A percentile compares a stretch with the other conserved stretches of the same genome.
These are phyloP conservation scores for Pseudogymnoascus sp. DNA, from an alignment of 2,329 filamentous ascomycete genomes.

Conservation along the genomic window DNA sequence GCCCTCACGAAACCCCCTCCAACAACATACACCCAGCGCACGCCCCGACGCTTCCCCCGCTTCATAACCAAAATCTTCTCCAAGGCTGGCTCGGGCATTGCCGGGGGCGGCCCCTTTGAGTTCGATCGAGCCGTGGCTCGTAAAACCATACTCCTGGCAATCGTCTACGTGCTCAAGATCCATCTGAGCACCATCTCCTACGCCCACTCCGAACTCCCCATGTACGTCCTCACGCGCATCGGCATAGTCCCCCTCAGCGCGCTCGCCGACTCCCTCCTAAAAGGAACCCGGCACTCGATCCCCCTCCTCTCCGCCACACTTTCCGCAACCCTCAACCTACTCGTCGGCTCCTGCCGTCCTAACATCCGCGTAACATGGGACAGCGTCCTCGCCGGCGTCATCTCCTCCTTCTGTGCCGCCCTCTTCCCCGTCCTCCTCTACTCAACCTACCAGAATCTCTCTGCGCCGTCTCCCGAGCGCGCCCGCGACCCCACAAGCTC, in stretches of 20 bases:
- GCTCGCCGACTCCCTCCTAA: constrained; percentile 38
- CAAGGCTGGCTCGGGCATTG: constrained; percentile 36
- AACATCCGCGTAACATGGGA: constrained; percentile 42
- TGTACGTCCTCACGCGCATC: constrained; percentile 44
- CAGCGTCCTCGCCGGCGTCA: constrained; percentile 42
- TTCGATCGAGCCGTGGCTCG: constrained; percentile 40
- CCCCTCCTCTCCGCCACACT: constrained; percentile 41
- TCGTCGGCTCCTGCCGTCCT: constrained; percentile 38
- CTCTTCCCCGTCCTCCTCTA: constrained; percentile 43
- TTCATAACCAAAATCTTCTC: constrained; percentile 24
- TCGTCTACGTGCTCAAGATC: constrained; percentile 42
- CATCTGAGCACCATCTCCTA: constrained; percentile 46
- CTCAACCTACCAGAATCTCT: constrained; percentile 39
- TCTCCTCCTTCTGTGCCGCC: constrained; percentile 43
- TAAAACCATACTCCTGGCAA: constrained; percentile 39
- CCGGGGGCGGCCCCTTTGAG: constrained; percentile 45
- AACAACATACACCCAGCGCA: constrained; percentile 21
- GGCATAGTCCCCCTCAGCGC: constrained; percentile 41
- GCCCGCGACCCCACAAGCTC: constrained; percentile 28
- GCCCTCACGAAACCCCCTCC: constrained; percentile 30
- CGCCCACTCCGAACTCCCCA: constrained; percentile 42
- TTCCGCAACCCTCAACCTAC: constrained; percentile 41
- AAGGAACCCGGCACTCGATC: constrained; percentile 37
- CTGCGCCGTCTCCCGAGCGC: constrained; percentile 15
- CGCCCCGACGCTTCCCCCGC: constrained; percentile 18